Conservation (phyloP, 129 eudicot genomes). For the Chrysanthemum seticuspe region DNA sequence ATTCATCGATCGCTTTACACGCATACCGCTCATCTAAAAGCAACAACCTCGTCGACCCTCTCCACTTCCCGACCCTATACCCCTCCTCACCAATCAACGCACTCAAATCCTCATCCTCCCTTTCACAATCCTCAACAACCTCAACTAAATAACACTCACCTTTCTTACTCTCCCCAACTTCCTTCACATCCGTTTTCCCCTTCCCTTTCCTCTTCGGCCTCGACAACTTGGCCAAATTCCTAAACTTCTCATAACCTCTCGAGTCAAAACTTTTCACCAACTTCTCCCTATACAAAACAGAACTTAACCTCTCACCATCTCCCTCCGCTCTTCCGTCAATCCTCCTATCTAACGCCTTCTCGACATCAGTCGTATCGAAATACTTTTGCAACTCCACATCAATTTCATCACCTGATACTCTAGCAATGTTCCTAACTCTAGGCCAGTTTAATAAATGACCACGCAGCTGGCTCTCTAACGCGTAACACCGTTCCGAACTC, state of each 20-base stretch:
- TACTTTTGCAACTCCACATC: conserved; percentile 43
- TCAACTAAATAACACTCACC: conserved; percentile 45
- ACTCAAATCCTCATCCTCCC: conserved; percentile 46
- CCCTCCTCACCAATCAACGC: conserved; percentile 64
- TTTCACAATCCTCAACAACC: conserved; percentile 37
- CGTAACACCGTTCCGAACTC: conserved; percentile 60
- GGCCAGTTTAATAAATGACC: conserved; percentile 96
- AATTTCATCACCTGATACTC: conserved; percentile 86
- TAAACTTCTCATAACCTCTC: conserved; percentile 62
- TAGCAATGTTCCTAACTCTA: conserved; percentile 71
- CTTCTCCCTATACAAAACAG: conserved; percentile 66
- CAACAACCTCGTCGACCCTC: conserved; percentile 80
- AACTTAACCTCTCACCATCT: conserved; percentile 59
- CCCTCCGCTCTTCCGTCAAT: conserved; percentile 71
- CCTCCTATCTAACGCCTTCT: conserved; percentile 29
- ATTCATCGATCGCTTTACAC: conserved; percentile 40
- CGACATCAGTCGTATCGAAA: conserved; percentile 34
- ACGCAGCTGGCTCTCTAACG: conserved; percentile 66
- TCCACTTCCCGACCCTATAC: conserved; percentile 55
- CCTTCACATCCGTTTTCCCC: conserved; percentile 26
- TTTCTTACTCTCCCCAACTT: conserved; percentile 24
- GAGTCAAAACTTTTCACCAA: conserved; percentile 56
- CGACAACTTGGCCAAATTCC: conserved; percentile 78
- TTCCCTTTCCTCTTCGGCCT: conserved; percentile 68
- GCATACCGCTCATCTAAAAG: conserved; percentile 78